Evolutionary conservation across 768 basidiomycete genomes (phyloP), one percentile per base, ranked within the genome.

Genomic region (Auriscalpium microsporum): DNA sequence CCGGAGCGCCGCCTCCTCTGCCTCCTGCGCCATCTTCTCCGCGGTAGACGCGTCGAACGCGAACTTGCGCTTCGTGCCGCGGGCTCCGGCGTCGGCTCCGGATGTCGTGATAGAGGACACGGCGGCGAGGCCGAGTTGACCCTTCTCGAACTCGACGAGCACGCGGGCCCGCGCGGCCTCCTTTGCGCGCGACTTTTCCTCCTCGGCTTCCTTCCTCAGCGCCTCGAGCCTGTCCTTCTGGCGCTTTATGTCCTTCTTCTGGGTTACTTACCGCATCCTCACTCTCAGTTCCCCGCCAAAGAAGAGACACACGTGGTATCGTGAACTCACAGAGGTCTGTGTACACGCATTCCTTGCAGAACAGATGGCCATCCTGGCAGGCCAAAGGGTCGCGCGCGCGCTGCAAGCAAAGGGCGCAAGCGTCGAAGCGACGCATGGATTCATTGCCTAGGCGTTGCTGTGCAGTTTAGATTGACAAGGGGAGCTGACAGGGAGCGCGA

Each of bases 311-410:
- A 10, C 33, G 10, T 35, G 33, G 19, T 13, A 19, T 19, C 19
- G 73, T 28, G 28, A 28, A 28, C 86, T 67, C 72, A 90, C 88
- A 68, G 33, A 95, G 80, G 65, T 94, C 90, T 1, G 86, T 82
- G 57, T 94, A 83, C 23, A 87, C 86, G 64, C 96, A 98, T 72
- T 97, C 95, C 67, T 88, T 91, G 78, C 96, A 99, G 68, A 93
- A 98, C 21, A 98, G 62, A 70, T 98, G 96, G 0, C 96, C 96
- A 50, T 89, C 80, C 19, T 72, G 63, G 64, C 96, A 98, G 10
- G 86, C 80, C 36, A 94, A 74, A 0, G 95, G 92, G 51, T 93
- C 87, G 48, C 89, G 74, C 6, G 90, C 94, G 44, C 79, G 78
- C 53, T 90, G 84, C 37, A 96, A 74, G 68, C 95, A 99, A 13